Evolutionary conservation across 805 yeast genomes (phyloP).

Genomic region (Wickerhamiella australiensis): DNA sequence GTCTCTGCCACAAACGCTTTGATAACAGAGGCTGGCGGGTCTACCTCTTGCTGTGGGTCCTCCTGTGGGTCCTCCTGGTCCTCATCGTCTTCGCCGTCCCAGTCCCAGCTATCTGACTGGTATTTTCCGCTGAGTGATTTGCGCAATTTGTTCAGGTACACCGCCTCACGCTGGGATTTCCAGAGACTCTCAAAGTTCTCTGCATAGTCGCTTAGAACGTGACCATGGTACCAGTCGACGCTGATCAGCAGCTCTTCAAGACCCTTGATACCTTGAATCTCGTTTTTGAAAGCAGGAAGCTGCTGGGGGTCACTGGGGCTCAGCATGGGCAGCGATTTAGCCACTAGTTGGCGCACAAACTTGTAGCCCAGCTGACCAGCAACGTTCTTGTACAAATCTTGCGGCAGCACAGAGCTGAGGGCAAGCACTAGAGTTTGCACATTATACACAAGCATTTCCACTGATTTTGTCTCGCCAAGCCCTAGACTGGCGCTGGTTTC

Average conservation of each 20-base stretch:
- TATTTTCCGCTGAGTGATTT: conserved; percentile 7
- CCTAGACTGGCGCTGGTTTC: background rate
- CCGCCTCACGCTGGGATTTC: conserved; percentile 12
- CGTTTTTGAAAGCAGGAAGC: conserved; percentile 8
- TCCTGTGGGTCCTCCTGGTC: conserved; percentile 18
- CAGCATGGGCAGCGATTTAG: conserved; percentile 13
- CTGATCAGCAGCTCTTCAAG: conserved; percentile 11
- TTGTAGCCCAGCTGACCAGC: conserved; percentile 10
- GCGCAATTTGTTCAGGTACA: conserved; percentile 14
- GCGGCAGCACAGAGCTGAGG: conserved; percentile 1
- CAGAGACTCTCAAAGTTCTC: conserved; percentile 14
- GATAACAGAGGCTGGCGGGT: conserved; percentile 1
- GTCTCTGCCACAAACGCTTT: conserved; percentile 11
- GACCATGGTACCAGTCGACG: conserved; percentile 9
- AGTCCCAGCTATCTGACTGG: conserved; percentile 7
- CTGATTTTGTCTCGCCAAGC: background rate
- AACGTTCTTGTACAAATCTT: background rate
- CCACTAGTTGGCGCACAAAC: conserved; percentile 11
- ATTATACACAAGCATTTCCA: conserved; percentile 9
- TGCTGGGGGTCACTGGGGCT: conserved; percentile 13
- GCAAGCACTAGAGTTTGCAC: conserved; percentile 11
- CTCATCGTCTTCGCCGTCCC: conserved; percentile 20
- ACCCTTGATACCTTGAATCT: conserved; percentile 11
- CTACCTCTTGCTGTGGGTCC: conserved; percentile 9
- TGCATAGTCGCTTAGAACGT: conserved; percentile 13